Base-by-base conservation (phyloP, 495 filamentous ascomycete species). In the Penicillium salamii region DNA sequence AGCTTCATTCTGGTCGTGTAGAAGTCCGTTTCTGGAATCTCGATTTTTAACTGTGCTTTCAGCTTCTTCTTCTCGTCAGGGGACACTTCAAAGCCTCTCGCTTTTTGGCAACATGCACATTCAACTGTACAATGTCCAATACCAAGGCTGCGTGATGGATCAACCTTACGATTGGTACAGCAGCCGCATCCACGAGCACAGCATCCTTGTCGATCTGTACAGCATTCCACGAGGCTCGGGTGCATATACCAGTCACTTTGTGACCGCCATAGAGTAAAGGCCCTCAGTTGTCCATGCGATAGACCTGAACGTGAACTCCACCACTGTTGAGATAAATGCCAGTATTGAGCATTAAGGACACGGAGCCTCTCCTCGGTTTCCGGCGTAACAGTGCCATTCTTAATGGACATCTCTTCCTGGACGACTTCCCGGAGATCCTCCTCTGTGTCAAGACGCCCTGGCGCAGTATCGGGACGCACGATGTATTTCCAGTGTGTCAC, bases 241-340 rank as follows among this genome's bases (percentile, higher is more conserved):
- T 52, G 42, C 41, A 51, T 36, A 38, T 51, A 51, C 49, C 49
- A 51, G 28, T 32, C 14, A 15, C 33, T 21, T 28, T 51, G 20
- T 8, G 49, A 51, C 13, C 33, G 24, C 42, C 39, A 42, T 9
- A 42, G 39, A 5, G 11, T 18, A 29, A 42, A 42, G n/a, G 1
- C 39, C 24, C 39, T 42, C 7, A 17, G 18, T 29, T 18, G 39
- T 28, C 26, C 3, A 11, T 29, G 7, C 9, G 17, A 13, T 8
- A 29, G 24, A 29, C 17, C n/a, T 2, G 24, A 12, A 9, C 23
- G 23, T 17, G n/a, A 42, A 15, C 29, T 28, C 23, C 23, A 42
- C 39, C 24, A 29, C 14, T 15, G 17, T 15, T 42, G 39, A 29
- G n/a, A 13, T 9, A 29, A 9, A 15, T 28, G 14, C 23, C 14